Evolutionary conservation across 345 rosid genomes (phyloP).

Genomic region (Populus nigra): DNA sequence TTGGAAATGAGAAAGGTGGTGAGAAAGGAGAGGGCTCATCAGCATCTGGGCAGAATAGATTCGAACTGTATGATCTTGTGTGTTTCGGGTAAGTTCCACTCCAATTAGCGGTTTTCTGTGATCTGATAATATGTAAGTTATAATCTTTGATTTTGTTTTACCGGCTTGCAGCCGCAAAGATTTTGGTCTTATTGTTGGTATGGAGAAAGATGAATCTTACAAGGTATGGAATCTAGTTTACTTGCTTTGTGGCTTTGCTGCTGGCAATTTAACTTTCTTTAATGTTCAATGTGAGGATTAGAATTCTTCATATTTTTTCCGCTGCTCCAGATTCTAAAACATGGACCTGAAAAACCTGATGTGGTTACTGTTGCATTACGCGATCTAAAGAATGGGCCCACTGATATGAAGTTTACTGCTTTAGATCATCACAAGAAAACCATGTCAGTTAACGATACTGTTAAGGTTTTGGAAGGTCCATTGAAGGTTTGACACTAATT

Average conservation of each 20-base stretch:
- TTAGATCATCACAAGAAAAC: slow-evolving; percentile 58
- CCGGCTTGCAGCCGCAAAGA: slow-evolving; percentile 71
- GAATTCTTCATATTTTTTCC: not conserved
- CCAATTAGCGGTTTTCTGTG: slow-evolving; percentile 11
- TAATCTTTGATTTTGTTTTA: slow-evolving; percentile 21
- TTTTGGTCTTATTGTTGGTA: slow-evolving; percentile 78
- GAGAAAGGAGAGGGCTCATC: slow-evolving; percentile 73
- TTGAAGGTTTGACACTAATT: slow-evolving; percentile 48
- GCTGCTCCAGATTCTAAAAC: slow-evolving; percentile 62
- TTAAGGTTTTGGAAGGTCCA: slow-evolving; percentile 77
- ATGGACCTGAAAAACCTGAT: slow-evolving; percentile 59
- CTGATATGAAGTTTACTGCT: slow-evolving; percentile 74
- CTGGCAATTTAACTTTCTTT: slow-evolving; percentile 24
- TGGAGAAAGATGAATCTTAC: slow-evolving; percentile 79
- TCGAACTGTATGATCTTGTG: slow-evolving; percentile 64
- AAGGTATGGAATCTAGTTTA: slow-evolving; percentile 47
- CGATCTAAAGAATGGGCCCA: slow-evolving; percentile 55
- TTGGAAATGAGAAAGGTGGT: slow-evolving; percentile 48
- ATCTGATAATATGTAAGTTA: slow-evolving; percentile 1
- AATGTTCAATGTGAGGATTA: not conserved
- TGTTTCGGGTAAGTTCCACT: slow-evolving; percentile 63
- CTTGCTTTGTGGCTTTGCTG: slow-evolving; percentile 9
- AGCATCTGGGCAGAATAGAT: slow-evolving; percentile 40
- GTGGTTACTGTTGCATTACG: slow-evolving; percentile 53
- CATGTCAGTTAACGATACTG: slow-evolving; percentile 68